Percentiles rank a stretch among this genome's conserved stretches.
Evolutionary conservation across 2,329 filamentous ascomycete species (phyloP).

Genomic region (Colletotrichum salicis): DNA sequence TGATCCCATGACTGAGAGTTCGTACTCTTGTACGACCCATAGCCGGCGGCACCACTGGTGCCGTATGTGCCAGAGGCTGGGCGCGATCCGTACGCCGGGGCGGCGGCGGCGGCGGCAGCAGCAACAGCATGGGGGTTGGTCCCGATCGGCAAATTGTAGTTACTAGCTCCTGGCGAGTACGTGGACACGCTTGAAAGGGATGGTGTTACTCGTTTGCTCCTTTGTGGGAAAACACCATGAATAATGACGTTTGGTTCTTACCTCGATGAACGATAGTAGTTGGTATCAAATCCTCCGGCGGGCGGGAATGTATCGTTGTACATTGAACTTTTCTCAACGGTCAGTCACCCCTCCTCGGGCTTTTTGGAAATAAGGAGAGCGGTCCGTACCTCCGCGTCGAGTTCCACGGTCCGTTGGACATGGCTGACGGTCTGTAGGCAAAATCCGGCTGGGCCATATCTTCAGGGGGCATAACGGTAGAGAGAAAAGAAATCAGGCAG

Average conservation of each 20-base stretch:
- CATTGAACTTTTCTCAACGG: constrained; percentile 42
- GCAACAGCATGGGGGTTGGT: constrained; percentile 51
- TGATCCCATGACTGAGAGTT: constrained; percentile 59
- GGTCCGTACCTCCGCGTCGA: constrained; percentile 63
- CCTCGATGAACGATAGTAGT: constrained; percentile 51
- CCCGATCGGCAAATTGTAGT: constrained; percentile 46
- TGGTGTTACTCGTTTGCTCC: constrained; percentile 46
- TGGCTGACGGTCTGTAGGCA: constrained; percentile 58
- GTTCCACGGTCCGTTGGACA: constrained; percentile 61
- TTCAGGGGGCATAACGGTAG: constrained; percentile 48
- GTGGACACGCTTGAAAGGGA: constrained; percentile 52
- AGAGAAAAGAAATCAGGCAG: constrained; percentile 35
- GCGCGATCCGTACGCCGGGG: constrained; percentile 54
- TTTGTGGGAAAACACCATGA: constrained; percentile 19
- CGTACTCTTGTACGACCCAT: constrained; percentile 53
- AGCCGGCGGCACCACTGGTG: constrained; percentile 41
- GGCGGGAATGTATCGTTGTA: constrained; percentile 48
- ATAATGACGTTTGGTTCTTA: constrained; percentile 42
- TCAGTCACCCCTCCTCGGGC: constrained; percentile 34
- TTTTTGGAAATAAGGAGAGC: constrained; percentile 19
- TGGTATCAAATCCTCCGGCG: constrained; percentile 48
- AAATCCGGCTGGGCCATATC: constrained; percentile 60
- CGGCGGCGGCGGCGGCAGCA: constrained; percentile 43
- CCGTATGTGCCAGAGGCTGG: constrained; percentile 53
- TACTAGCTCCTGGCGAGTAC: constrained; percentile 47